Evolutionary conservation across 202 grass and related monocot species (phyloP).

Genomic region (Musa balbisiana): DNA sequence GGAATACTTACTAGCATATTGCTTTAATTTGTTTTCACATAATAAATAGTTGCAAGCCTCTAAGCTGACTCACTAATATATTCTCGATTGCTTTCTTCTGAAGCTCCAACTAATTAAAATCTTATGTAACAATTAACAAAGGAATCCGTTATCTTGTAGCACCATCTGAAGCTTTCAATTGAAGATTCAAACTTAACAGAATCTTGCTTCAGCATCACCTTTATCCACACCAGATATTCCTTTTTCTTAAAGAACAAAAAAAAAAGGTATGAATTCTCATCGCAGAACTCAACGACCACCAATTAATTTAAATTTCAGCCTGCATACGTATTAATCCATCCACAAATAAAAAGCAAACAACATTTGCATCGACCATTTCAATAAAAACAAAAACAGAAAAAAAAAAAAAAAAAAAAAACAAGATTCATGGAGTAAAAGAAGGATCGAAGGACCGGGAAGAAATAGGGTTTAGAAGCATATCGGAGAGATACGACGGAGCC

Average conservation of each 20-base stretch:
- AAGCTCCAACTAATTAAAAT: not conserved
- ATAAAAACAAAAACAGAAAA: not conserved
- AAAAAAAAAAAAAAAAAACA: not conserved
- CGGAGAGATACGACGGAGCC: not conserved
- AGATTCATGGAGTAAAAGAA: not conserved
- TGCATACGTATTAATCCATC: too few species aligned
- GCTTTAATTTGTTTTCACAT: not conserved
- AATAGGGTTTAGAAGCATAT: slow-evolving; percentile 12
- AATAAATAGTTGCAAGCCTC: not conserved
- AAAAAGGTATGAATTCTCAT: not conserved
- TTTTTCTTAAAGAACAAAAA: not conserved
- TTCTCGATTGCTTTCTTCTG: not conserved
- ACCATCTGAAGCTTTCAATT: not conserved
- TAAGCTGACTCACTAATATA: not conserved
- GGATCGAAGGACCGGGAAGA: not conserved
- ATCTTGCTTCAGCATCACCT: not conserved
- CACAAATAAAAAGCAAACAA: not conserved
- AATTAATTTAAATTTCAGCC: not conserved
- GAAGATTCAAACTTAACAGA: not conserved
- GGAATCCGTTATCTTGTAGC: too few species aligned
- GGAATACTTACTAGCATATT: not conserved
- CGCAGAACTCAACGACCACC: not conserved
- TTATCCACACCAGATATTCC: not conserved
- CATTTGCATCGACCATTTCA: not conserved
- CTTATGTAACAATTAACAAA: not conserved